Evolutionary conservation across 257 asterid genomes (phyloP).

Genomic region (Ophiorrhiza pumila): DNA sequence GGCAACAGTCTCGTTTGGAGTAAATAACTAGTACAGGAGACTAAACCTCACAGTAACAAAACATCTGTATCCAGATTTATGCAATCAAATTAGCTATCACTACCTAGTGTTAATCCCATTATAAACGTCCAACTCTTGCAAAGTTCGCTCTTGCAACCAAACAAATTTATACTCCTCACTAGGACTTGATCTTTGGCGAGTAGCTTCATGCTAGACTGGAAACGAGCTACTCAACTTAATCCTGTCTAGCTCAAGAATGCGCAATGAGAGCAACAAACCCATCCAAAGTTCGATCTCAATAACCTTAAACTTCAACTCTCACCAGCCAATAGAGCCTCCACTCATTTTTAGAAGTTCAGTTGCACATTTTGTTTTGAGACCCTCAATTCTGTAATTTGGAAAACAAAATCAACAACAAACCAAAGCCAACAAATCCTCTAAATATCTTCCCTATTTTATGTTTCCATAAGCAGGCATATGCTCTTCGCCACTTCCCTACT

Average conservation of each 20-base stretch:
- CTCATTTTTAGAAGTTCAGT: background rate
- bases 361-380: background rate
- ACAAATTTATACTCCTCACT: background rate
- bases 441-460: background rate
- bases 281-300: background rate
- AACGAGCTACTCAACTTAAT: background rate
- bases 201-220: background rate
- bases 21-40: background rate
- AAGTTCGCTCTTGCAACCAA: background rate
- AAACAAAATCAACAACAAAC: background rate
- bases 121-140: background rate
- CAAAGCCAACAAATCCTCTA: background rate
- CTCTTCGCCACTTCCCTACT: background rate
- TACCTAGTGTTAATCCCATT: too few relatives aligned
- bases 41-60: background rate
- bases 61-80: background rate
- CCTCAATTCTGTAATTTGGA: background rate
- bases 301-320: background rate
- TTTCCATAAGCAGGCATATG: background rate
- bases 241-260: background rate
- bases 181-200: background rate
- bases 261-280: background rate
- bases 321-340: background rate
- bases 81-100: background rate
- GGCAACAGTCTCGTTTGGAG: background rate